A percentile compares a stretch with the other conserved stretches of the same genome.
Evolutionary conservation across 225 moss, liverwort and hornwort species (phyloP).

Genomic region (Straminergon stramineum): DNA sequence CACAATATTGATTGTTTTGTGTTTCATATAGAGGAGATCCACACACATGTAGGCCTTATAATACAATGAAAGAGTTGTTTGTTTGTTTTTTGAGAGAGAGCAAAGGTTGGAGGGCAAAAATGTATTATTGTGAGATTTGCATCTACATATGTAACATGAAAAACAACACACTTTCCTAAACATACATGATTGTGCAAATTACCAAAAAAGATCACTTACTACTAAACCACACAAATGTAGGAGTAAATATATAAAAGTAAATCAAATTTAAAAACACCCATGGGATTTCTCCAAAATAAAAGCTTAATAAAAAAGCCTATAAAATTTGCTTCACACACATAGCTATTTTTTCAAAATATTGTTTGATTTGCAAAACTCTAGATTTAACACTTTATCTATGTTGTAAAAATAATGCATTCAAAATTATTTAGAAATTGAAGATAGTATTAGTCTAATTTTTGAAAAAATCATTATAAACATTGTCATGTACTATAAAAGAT

Average conservation of each 20-base stretch:
- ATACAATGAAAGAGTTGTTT: neutral
- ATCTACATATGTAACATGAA: neutral
- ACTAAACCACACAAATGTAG: neutral
- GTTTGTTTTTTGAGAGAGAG: accelerated
- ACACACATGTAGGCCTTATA: no score
- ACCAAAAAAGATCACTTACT: neutral
- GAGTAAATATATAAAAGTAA: no score
- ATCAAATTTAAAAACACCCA: no score
- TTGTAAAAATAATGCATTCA: neutral
- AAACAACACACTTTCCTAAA: neutral
- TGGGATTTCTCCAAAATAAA: no score
- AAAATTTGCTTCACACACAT: accelerated
- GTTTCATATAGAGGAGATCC: neutral
- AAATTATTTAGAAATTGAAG: neutral
- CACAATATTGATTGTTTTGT: neutral
- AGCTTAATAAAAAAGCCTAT: no score
- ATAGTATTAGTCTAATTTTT: neutral
- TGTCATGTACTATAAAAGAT: no score
- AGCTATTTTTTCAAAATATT: no score
- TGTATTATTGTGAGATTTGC: neutral
- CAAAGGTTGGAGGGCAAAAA: neutral
- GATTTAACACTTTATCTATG: neutral
- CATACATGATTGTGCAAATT: accelerated
- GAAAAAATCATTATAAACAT: neutral
- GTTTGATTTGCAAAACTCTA: neutral